A percentile compares a stretch with the other conserved stretches of the same genome.
phyloP scores from a whole-genome alignment of 805 yeast genomes.

The Zygotorulaspora chibaensis region DNA sequence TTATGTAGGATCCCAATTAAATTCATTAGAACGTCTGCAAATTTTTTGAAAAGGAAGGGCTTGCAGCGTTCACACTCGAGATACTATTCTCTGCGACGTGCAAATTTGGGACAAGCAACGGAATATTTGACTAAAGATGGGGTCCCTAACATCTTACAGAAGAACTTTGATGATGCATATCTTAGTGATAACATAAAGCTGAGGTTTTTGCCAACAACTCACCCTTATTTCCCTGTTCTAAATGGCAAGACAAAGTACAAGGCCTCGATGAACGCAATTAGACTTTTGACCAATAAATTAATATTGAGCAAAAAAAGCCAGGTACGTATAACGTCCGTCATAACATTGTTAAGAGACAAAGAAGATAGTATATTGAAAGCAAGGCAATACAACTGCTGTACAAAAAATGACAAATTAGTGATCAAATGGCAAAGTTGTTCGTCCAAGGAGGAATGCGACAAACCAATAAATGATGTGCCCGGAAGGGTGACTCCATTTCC shows the following conservation, averaged over 20 bases:
- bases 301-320: slow-evolving; percentile 50
- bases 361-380: slow-evolving; percentile 11
- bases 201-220: slow-evolving; percentile 53
- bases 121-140: slow-evolving; percentile 42
- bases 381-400: slow-evolving; percentile 14
- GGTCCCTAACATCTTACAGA: slow-evolving; percentile 49
- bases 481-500: slow-evolving; percentile 5
- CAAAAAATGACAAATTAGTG: slow-evolving; percentile 24
- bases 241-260: slow-evolving; percentile 54
- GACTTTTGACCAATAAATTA: slow-evolving; percentile 50
- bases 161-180: slow-evolving; percentile 41
- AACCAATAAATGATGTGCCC: background rate
- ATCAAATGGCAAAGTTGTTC: slow-evolving; percentile 30
- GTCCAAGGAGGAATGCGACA: slow-evolving; percentile 9
- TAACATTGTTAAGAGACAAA: slow-evolving; percentile 29
- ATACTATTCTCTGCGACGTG: slow-evolving; percentile 9
- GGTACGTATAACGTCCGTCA: slow-evolving; percentile 44
- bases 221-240: slow-evolving; percentile 51
- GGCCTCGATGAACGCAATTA: slow-evolving; percentile 53
- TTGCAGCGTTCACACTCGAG: background rate
- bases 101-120: slow-evolving; percentile 51
- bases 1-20: too few relatives aligned
- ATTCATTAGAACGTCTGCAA: background rate
- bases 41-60: background rate
- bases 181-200: slow-evolving; percentile 47